Conservation (phyloP, 257 asterid genomes). For the Salvia splendens region DNA sequence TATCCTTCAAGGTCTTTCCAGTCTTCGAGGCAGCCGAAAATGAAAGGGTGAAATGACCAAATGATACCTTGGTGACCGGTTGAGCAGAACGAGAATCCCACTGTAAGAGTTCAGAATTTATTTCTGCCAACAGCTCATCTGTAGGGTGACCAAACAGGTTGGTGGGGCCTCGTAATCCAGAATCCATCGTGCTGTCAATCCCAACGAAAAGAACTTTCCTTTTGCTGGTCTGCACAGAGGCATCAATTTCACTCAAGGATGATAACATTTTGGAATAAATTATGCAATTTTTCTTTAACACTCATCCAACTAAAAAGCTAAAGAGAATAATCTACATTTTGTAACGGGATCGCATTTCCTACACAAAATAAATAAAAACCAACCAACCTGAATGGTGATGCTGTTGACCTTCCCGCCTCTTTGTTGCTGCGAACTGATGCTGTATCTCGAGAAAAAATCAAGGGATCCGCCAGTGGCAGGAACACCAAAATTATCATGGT, state of each 20-base stretch:
- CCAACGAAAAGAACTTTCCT: slow-evolving; percentile 81
- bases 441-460: slow-evolving; percentile 74
- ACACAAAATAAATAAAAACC: slow-evolving; percentile 10
- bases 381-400: slow-evolving; percentile 66
- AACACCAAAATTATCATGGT: slow-evolving; percentile 93
- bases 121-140: slow-evolving; percentile 63
- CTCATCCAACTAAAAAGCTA: background rate
- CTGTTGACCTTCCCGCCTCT: slow-evolving; percentile 67
- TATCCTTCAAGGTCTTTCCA: slow-evolving; percentile 67
- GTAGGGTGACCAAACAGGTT: slow-evolving; percentile 97
- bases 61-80: slow-evolving; percentile 65
- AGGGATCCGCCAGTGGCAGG: slow-evolving; percentile 60
- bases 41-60: slow-evolving; percentile 94
- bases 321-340: background rate
- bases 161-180: slow-evolving; percentile 93
- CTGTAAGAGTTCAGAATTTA: slow-evolving; percentile 66
- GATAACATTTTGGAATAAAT: slow-evolving; percentile 18
- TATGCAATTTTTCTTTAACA: slow-evolving; percentile 13
- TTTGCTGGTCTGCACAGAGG: slow-evolving; percentile 60
- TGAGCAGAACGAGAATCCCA: slow-evolving; percentile 56
- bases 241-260: slow-evolving; percentile 32
- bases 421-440: slow-evolving; percentile 63
- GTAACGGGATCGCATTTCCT: background rate
- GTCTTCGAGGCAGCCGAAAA: slow-evolving; percentile 78
- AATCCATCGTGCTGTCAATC: slow-evolving; percentile 69